These are phyloP conservation scores for Viola odorata DNA, from an alignment of 345 rosid genomes.

Conservation along the genomic window DNA sequence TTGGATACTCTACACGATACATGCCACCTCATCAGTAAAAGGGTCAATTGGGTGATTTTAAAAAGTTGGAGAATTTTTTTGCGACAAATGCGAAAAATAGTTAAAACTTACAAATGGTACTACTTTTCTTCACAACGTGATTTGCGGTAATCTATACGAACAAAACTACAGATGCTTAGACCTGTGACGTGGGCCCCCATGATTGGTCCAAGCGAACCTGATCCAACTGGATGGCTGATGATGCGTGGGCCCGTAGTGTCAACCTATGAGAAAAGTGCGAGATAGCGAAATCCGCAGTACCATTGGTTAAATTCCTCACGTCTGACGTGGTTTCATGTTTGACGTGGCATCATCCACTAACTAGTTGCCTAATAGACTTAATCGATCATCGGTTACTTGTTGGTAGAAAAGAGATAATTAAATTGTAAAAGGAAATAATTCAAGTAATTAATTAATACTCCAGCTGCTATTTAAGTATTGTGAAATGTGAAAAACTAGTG, in stretches of 20 bases:
- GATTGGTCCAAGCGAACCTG: background rate
- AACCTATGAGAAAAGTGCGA: background rate
- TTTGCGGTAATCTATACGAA: background rate
- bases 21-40: too few relatives aligned
- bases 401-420: too few relatives aligned
- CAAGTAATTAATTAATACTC: too few relatives aligned
- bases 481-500: too few relatives aligned
- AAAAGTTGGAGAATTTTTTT: too few relatives aligned
- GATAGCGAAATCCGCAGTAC: conserved; percentile 9
- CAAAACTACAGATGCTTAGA: background rate
- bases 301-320: conserved; percentile 1
- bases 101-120: too few relatives aligned
- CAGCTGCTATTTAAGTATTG: too few relatives aligned
- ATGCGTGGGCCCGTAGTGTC: conserved; percentile 6
- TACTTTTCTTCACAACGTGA: background rate
- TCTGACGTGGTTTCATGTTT: conserved; percentile 2
- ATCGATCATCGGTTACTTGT: too few relatives aligned
- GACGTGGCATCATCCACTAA: conserved; percentile 16
- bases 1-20: too few relatives aligned
- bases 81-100: conserved; percentile 1
- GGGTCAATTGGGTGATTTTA: too few relatives aligned
- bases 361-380: background rate
- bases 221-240: conserved; percentile 1
- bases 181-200: background rate
- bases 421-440: too few relatives aligned